Conservation (phyloP, 2,329 filamentous ascomycete genomes). For the Trichoderma cornu-damae region DNA sequence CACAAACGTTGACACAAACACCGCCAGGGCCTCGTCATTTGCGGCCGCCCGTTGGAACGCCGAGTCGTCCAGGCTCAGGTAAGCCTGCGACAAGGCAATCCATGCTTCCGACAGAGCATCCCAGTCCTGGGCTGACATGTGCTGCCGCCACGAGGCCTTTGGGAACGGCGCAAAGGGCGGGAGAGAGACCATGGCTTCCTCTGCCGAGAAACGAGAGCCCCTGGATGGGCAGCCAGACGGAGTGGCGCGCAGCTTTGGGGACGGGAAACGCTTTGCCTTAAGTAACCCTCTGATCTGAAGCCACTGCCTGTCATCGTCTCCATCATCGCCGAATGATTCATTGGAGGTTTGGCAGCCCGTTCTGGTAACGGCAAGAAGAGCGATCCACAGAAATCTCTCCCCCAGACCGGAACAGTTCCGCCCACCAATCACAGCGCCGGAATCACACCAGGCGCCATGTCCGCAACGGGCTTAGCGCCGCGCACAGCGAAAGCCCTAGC, state of each 20-base stretch:
- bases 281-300: background rate
- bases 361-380: background rate
- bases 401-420: background rate
- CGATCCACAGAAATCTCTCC: background rate
- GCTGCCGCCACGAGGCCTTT: constrained; percentile 58
- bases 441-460: background rate
- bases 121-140: constrained; percentile 69
- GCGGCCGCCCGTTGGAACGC: constrained; percentile 49
- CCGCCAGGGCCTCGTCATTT: constrained; percentile 52
- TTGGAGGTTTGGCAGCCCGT: background rate
- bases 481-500: constrained; percentile 22
- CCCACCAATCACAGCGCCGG: constrained; percentile 18
- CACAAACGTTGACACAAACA: constrained; percentile 50
- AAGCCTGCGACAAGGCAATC: constrained; percentile 60
- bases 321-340: constrained; percentile 23
- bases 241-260: background rate
- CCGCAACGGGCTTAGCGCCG: constrained; percentile 21
- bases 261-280: background rate
- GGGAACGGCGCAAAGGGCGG: constrained; percentile 78
- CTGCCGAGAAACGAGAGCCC: background rate
- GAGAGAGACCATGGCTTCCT: constrained; percentile 33
- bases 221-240: background rate
- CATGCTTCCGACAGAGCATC: constrained; percentile 70
- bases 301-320: constrained; percentile 15
- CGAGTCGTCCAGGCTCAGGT: constrained; percentile 54